phyloP scores from a whole-genome alignment of 345 rosid genomes.

The Erodium maritimum region DNA sequence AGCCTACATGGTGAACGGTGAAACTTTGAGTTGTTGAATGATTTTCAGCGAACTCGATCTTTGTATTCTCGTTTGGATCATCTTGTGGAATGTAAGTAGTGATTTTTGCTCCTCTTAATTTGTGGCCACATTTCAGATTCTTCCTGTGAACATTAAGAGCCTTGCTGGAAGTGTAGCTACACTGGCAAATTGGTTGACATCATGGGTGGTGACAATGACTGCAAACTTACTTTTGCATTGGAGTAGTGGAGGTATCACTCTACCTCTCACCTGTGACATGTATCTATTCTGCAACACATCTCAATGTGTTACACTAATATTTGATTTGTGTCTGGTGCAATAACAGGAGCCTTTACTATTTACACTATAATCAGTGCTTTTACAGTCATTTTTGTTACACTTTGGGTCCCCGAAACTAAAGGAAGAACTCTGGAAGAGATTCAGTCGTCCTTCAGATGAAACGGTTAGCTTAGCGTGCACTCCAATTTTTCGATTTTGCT shows the following conservation, averaged over 20 bases:
- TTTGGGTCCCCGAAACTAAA: constrained; percentile 62
- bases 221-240: constrained; percentile 49
- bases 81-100: neutral
- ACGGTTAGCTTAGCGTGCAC: constrained; percentile 5
- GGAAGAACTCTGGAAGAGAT: constrained; percentile 66
- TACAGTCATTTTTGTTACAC: constrained; percentile 24
- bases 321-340: constrained; percentile 2
- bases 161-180: constrained; percentile 63
- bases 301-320: neutral
- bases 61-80: neutral
- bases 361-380: constrained; percentile 28
- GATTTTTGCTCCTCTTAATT: neutral
- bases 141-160: constrained; percentile 46
- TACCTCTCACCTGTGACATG: neutral
- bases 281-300: too few relatives aligned
- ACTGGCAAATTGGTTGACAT: constrained; percentile 41
- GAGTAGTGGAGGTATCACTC: constrained; percentile 46
- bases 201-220: constrained; percentile 45
- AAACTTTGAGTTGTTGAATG: neutral
- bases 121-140: constrained; percentile 11
- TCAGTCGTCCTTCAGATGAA: constrained; percentile 49
- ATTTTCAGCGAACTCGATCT: neutral
- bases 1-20: neutral
- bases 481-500: neutral
- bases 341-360: constrained; percentile 51